Evolutionary conservation across 192 early-diverging fungal species (phyloP), one percentile per base, ranked within the genome.

Genomic region (Phlyctochytrium bullatum): DNA sequence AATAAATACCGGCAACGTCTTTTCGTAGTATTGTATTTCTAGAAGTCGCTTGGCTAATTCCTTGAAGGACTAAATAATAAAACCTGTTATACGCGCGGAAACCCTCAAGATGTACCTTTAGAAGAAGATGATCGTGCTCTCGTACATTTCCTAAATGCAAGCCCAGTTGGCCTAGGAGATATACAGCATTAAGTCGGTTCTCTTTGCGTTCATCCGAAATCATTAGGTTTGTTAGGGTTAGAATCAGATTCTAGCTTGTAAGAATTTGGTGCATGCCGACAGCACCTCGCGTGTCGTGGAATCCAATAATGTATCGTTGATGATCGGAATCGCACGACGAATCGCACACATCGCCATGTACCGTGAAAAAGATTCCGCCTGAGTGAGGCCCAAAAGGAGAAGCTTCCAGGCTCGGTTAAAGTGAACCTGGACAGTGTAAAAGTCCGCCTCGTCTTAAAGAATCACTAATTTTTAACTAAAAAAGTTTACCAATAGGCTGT

Each of bases 391-490:
- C 51, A 85, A 57, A 2, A 85, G 69, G 10, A 85, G 62, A 30
- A 85, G 57, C 60, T 85, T 85, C 83, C 83, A 85, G 1, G 76
- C 79, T 29, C 83, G 72, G 60, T 85, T 85, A 62, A 80, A 77
- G 34, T 79, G 72, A 10, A 85, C 73, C 71, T 85, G 83, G 2
- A 77, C 70, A 1, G 82, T 80, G 36, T 73, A 78, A 66, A 75
- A 81, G 59, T 81, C 76, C 14, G 74, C 76, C 51, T 83, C 82
- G 40, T 80, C 82, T 76, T 24, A n/a, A 67, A 50, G 34, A 27
- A 60, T 32, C 58, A 28, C 31, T 17, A 53, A 59, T 25, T 51
- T 50, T 20, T 63, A 54, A 17, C 16, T 10, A 12, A 59, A 17
- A 62, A 68, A 33, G 32, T 36, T 58, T 61, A 80, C 72, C 78